Conservation (phyloP, 495 filamentous ascomycete genomes). For the Lophiostoma macrostomum region DNA sequence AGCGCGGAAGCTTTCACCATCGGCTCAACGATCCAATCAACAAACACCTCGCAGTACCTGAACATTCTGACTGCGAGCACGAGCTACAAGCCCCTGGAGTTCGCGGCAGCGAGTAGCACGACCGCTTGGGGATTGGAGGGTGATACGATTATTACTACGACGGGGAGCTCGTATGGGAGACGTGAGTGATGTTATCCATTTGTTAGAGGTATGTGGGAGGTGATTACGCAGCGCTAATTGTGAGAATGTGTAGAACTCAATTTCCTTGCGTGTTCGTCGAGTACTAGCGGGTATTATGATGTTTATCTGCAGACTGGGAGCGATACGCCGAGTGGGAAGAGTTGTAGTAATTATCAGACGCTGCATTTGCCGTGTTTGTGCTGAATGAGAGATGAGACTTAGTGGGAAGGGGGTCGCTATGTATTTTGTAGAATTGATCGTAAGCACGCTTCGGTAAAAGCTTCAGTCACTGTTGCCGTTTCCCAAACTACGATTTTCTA, state of each 20-base stretch:
- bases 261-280: constrained; percentile 48
- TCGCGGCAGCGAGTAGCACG: constrained; percentile 39
- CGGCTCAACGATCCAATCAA: constrained; percentile 47
- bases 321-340: constrained; percentile 46
- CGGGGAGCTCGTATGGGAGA: constrained; percentile 46
- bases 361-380: constrained; percentile 52
- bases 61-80: constrained; percentile 46
- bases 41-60: constrained; percentile 46
- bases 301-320: constrained; percentile 51
- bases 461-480: too few species aligned
- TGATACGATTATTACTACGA: constrained; percentile 52
- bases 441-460: too few species aligned
- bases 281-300: constrained; percentile 45
- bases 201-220: not conserved
- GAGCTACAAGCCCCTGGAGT: constrained; percentile 49
- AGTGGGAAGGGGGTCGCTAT: too few species aligned
- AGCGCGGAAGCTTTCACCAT: constrained; percentile 48
- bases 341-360: constrained; percentile 52
- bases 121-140: constrained; percentile 52
- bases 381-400: too few species aligned
- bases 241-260: constrained; percentile 44
- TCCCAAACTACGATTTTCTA: too few species aligned
- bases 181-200: constrained; percentile 15
- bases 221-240: not conserved
- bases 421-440: too few species aligned